Base-by-base conservation (phyloP, 2,329 filamentous ascomycete species). In the Nothopassalora personata region DNA sequence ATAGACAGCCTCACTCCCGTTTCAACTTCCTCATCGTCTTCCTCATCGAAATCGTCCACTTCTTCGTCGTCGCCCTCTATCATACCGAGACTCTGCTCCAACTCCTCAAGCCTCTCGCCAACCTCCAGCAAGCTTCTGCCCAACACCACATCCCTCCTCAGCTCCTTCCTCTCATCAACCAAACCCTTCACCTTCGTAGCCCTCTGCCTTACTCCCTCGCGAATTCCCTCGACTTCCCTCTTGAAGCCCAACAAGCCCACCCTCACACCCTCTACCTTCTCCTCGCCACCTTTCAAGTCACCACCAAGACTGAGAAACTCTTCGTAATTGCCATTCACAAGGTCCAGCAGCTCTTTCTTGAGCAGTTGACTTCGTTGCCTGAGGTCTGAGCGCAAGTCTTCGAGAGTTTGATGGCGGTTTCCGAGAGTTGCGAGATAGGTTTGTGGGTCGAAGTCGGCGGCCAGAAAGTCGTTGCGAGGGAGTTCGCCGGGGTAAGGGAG, bases 261-360 rank as follows among this genome's bases (percentile, higher is more conserved):
- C 47, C 90, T 83, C 33, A 97, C 88, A 70, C 95, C 91, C 71
- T 96, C 92, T 0, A 97, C 87, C 72, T 87, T 89, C 68, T 97
- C 93, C 70, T 96, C 92, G 7, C 95, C 95, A 2, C 92, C 92
- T 56, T 85, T 84, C 47, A 99, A 77, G 67, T 91, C 89, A 50
- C 83, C 85, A 0, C 94, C 95, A 0, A 99, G 77, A 0, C 86
- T 87, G 4, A 99, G 76, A 68, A 99, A 99, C 58, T 93, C 89
- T 51, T 91, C 88, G 73, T 99, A 97, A 75, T 99, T 96, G 54
- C 88, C 84, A 71, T 99, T 99, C 65, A 99, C 94, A 7, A 99
- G 84, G 76, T 97, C 93, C 18, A 99, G 81, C 2, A 99, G 81
- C 76, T 99, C 94, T 63, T 88, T 85, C 69, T 87, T 89, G 61